Evolutionary conservation across 768 basidiomycete genomes (phyloP), one percentile per base, ranked within the genome.

Genomic region (Auricularia sp.): DNA sequence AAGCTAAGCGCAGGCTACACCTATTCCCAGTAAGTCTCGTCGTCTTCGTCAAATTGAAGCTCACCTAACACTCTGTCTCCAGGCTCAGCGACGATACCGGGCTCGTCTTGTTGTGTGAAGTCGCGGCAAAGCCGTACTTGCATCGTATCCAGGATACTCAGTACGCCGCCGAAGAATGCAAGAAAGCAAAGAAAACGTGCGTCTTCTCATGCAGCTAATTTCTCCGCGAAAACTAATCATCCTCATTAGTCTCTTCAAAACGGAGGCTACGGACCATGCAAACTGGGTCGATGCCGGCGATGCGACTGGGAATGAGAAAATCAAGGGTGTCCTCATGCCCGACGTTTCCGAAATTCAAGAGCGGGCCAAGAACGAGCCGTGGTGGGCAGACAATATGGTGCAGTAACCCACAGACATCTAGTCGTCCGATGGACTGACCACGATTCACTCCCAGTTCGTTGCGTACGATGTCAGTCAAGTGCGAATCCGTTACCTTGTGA

Each of bases 271-370:
- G 13, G 83, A 83, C 68, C 85, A 83, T 10, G 73, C 67, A 0
- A 74, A 77, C 10, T 87, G 85, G 85, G 79, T 85, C 69, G 85
- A 86, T 70, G 85, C 84, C 0, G 84, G 83, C 29, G 72, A 71
- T 44, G 80, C 79, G 24, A 59, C 56, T 10, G 34, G 34, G 2
- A 59, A 59, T 34, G 21, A 14, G 10, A 24, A 13, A 24, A 10
- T 59, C 24, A 24, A 59, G 16, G 56, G 56, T 6, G 56, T 59
- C 1, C 56, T 59, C 13, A 59, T 59, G 56, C 56, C 56, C 11
- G 56, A 59, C 6, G 56, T 59, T 8, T 33, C 29, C 18, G 24
- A 59, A 4, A 29, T 59, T 14, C 56, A 35, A 35, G 56, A 59
- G 10, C 56, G 56, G 5, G 56, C 56, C 4, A 59, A 59, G 29